phyloP scores from a whole-genome alignment of 176 grass and related monocot genomes.

The Cenchrus fungigraminus region DNA sequence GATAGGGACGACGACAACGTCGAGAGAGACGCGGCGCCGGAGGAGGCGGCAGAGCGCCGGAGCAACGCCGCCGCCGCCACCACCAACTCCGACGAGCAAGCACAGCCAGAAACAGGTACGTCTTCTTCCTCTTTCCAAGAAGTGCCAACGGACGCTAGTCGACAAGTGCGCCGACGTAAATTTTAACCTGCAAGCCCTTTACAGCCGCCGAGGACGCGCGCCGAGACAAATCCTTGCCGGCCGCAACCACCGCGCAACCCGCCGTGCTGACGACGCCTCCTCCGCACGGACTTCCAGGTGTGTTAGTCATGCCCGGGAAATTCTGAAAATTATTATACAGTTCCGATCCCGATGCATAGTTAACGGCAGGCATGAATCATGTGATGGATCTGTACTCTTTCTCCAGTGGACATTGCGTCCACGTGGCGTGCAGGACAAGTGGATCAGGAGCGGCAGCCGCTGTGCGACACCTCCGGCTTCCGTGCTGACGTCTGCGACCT shows the following conservation, averaged over 20 bases:
- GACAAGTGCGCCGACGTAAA: background rate
- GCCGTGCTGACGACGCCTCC: constrained; percentile 21
- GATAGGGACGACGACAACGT: constrained; percentile 6
- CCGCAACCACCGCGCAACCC: constrained; percentile 1
- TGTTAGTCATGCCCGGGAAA: background rate
- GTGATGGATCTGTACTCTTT: background rate
- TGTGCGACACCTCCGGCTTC: constrained; percentile 73
- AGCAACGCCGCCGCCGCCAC: background rate
- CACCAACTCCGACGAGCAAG: background rate
- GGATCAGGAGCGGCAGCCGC: background rate
- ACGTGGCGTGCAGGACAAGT: constrained; percentile 8
- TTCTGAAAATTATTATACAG: too few relatives aligned
- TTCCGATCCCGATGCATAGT: background rate
- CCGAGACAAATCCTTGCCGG: constrained; percentile 14
- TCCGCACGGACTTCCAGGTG: constrained; percentile 15
- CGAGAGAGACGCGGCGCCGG: background rate
- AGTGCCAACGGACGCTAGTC: background rate
- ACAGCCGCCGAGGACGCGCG: background rate
- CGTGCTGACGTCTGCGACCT: constrained; percentile 72
- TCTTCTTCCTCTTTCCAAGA: background rate
- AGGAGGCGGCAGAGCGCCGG: background rate
- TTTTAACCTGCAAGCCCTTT: background rate
- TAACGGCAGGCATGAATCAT: background rate
- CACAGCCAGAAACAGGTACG: constrained; percentile 4
- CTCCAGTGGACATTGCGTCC: background rate